Conservation (phyloP, 2,329 filamentous ascomycete genomes). For the Penicillium aurantiogriseum region DNA sequence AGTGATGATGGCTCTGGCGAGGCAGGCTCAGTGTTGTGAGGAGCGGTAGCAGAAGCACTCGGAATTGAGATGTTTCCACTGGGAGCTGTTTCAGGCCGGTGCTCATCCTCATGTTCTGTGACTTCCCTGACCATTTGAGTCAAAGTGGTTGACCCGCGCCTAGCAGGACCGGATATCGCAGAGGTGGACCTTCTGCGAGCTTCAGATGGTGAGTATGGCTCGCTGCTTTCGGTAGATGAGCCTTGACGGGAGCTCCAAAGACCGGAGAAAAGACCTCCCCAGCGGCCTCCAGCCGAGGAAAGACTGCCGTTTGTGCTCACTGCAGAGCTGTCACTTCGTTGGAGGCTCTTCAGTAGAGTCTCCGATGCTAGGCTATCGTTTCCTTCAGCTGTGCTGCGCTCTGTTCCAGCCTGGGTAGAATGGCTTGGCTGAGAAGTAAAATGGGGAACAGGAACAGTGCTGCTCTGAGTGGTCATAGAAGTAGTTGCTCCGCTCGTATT, state of each 20-base stretch:
- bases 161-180: slow-evolving; percentile 24
- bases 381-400: slow-evolving; percentile 26
- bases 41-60: slow-evolving; percentile 18
- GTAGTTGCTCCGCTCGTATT: slow-evolving; percentile 53
- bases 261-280: slow-evolving; percentile 57
- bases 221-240: slow-evolving; percentile 45
- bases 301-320: slow-evolving; percentile 47
- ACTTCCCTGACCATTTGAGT: slow-evolving; percentile 38
- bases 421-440: slow-evolving; percentile 48
- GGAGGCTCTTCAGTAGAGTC: slow-evolving; percentile 54
- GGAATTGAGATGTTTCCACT: slow-evolving; percentile 40
- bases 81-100: slow-evolving; percentile 22
- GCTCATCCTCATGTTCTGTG: slow-evolving; percentile 19
- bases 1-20: slow-evolving; percentile 30
- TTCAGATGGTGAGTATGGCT: slow-evolving; percentile 21
- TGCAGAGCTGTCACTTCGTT: slow-evolving; percentile 53
- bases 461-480: slow-evolving; percentile 52
- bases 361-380: slow-evolving; percentile 52
- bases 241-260: slow-evolving; percentile 55
- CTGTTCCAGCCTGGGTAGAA: slow-evolving; percentile 26
- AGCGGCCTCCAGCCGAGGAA: slow-evolving; percentile 49
- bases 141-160: slow-evolving; percentile 29
- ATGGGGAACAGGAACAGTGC: slow-evolving; percentile 53
- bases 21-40: slow-evolving; percentile 23
- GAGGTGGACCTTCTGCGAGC: slow-evolving; percentile 32